Conservation (phyloP, 139 green algal genomes). For the Ulvella scutata region DNA sequence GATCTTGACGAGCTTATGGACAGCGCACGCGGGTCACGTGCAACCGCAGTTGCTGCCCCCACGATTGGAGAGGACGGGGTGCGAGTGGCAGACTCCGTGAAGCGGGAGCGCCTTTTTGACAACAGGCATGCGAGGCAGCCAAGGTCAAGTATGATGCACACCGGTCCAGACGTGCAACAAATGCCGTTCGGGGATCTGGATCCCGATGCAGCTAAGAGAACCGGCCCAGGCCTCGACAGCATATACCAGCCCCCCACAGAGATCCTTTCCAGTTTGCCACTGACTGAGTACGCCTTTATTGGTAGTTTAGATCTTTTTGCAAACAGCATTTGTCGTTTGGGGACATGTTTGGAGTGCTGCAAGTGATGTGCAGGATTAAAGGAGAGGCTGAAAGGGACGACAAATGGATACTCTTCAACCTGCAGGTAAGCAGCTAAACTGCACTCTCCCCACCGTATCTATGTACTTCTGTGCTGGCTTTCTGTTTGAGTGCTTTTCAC, state of each 20-base stretch:
- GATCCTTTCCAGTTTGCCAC: neutral
- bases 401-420: neutral
- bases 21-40: neutral
- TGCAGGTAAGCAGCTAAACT: too few relatives aligned
- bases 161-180: too few relatives aligned
- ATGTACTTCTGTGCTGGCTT: too few relatives aligned
- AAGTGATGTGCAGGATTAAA: neutral
- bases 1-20: neutral
- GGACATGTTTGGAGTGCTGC: too few relatives aligned
- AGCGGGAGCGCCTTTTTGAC: neutral
- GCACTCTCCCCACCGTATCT: too few relatives aligned
- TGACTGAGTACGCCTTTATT: neutral
- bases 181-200: neutral
- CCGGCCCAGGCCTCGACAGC: neutral
- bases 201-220: neutral
- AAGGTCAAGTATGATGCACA: too few relatives aligned
- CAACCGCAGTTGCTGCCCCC: neutral
- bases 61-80: neutral
- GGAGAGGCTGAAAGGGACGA: neutral
- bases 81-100: neutral
- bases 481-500: too few relatives aligned
- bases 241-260: neutral
- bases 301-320: neutral
- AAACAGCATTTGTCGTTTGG: neutral
- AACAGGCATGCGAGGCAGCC: neutral